Conservation (phyloP, 73 alveolate genomes). For the Tetrahymena elliotti region DNA sequence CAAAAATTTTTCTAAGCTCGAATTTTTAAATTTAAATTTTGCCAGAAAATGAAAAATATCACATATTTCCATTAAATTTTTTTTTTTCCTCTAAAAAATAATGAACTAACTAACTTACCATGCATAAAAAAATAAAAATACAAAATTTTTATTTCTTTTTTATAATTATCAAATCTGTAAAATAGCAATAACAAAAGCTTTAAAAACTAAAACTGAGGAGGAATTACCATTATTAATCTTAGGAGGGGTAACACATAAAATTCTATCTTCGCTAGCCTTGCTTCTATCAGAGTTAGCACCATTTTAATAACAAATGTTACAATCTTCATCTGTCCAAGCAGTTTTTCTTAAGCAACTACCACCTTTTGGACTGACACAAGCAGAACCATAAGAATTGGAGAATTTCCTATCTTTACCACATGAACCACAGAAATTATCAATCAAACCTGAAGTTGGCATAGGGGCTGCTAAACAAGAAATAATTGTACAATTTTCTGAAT, state of each 20-base stretch:
- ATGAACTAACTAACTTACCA: too few species aligned
- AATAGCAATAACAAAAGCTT: too few species aligned
- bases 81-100: too few species aligned
- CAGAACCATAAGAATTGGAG: not conserved
- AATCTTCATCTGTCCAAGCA: not conserved
- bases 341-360: not conserved
- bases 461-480: not conserved
- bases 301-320: not conserved
- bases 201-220: too few species aligned
- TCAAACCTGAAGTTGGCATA: not conserved
- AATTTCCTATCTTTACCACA: not conserved
- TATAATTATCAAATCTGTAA: too few species aligned
- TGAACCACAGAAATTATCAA: not conserved
- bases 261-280: not conserved
- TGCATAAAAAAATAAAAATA: too few species aligned
- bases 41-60: too few species aligned
- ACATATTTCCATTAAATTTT: too few species aligned
- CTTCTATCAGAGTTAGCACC: not conserved
- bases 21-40: too few species aligned
- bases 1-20: too few species aligned
- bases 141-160: too few species aligned
- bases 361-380: not conserved
- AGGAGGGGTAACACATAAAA: not conserved
- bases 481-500: not conserved
- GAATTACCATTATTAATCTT: too few species aligned